Conservation (phyloP, 345 rosid species). For the Lepidium sativum region DNA sequence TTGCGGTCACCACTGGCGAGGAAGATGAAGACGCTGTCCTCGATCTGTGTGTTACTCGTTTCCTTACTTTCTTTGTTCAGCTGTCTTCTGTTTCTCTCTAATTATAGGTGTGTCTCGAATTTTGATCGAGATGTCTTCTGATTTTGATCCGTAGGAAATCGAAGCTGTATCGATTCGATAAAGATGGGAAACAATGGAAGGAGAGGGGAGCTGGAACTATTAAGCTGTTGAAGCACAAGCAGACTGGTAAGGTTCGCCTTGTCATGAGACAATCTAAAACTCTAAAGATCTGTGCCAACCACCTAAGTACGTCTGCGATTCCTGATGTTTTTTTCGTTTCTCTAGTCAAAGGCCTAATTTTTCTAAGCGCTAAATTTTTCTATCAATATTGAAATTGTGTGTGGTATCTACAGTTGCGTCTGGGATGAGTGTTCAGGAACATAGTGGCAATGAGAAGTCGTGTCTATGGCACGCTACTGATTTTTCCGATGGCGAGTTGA, state of each 20-base stretch:
- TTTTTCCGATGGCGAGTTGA: conserved; percentile 65
- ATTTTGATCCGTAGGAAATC: conserved; percentile 43
- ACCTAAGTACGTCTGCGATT: conserved; percentile 41
- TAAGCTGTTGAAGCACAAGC: conserved; percentile 74
- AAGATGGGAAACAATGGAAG: conserved; percentile 82
- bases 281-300: conserved; percentile 96
- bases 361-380: background rate
- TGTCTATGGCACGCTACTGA: conserved; percentile 68
- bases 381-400: background rate
- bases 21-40: conserved; percentile 70
- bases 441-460: conserved; percentile 62
- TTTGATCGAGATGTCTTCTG: background rate
- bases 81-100: background rate
- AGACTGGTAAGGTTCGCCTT: conserved; percentile 63
- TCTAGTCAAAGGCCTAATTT: background rate
- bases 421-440: conserved; percentile 53
- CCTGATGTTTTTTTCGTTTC: background rate
- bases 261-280: conserved; percentile 91
- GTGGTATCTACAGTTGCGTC: conserved; percentile 34
- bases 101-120: background rate
- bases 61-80: background rate
- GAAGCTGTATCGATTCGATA: conserved; percentile 77
- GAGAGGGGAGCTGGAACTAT: conserved; percentile 89
- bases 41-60: conserved; percentile 47
- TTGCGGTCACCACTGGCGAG: conserved; percentile 77